phyloP scores from a whole-genome alignment of 257 asterid genomes.

The Striga asiatica region DNA sequence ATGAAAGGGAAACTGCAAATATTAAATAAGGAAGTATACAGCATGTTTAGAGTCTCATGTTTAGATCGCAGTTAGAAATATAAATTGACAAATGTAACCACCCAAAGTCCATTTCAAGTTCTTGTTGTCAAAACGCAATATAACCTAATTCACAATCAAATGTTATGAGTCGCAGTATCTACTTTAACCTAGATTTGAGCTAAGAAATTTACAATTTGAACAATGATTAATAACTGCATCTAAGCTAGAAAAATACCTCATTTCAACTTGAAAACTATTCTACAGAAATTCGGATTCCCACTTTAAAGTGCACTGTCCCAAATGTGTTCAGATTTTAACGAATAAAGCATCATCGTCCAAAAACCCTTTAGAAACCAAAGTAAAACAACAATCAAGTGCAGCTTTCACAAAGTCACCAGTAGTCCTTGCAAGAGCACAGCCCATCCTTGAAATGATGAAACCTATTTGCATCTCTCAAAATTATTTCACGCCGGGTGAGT shows the following conservation, averaged over 20 bases:
- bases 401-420: constrained; percentile 32
- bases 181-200: not conserved
- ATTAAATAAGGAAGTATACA: too few relatives aligned
- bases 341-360: constrained; percentile 1
- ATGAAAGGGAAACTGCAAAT: too few relatives aligned
- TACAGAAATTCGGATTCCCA: not conserved
- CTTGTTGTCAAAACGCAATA: too few relatives aligned
- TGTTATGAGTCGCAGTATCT: too few relatives aligned
- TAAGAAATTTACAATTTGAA: constrained; percentile 8
- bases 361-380: not conserved
- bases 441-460: constrained; percentile 65
- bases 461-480: constrained; percentile 56
- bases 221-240: not conserved
- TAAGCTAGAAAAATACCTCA: not conserved
- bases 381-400: not conserved
- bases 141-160: too few relatives aligned
- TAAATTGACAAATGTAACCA: too few relatives aligned
- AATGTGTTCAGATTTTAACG: not conserved
- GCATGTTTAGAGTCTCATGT: too few relatives aligned
- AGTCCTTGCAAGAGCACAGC: constrained; percentile 53
- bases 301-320: constrained; percentile 2
- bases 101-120: not conserved
- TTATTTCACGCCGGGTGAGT: constrained; percentile 40
- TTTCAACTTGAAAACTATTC: not conserved
- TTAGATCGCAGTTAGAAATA: too few relatives aligned